phyloP scores from a whole-genome alignment of 345 rosid genomes.

The Draba incana region DNA sequence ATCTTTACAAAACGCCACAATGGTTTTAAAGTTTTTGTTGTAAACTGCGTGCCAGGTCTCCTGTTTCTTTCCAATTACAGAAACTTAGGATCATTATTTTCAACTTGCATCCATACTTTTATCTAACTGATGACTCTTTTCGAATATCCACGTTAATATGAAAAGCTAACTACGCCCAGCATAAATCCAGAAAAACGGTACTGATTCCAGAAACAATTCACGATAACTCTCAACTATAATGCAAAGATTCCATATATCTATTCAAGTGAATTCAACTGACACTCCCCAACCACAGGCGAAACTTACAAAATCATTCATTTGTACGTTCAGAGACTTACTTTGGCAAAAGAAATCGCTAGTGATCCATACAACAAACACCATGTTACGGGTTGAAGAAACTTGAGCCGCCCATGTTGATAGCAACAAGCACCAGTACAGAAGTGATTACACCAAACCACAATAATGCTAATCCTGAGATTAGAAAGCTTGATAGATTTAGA shows the following conservation, averaged over 20 bases:
- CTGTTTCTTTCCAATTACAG: conserved; percentile 13
- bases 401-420: conserved; percentile 71
- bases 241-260: conserved; percentile 23
- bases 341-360: conserved; percentile 35
- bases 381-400: conserved; percentile 88
- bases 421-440: conserved; percentile 66
- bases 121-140: too few species aligned
- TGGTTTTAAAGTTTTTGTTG: conserved; percentile 2
- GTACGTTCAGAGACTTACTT: conserved; percentile 45
- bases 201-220: not conserved
- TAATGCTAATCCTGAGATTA: conserved; percentile 67
- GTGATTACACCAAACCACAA: conserved; percentile 78
- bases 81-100: conserved; percentile 10
- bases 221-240: not conserved
- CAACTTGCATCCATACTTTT: not conserved
- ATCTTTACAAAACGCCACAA: conserved; percentile 6
- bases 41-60: conserved; percentile 9
- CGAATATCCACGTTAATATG: not conserved
- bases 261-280: conserved; percentile 11
- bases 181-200: not conserved
- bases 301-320: conserved; percentile 4
- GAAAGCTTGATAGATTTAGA: conserved; percentile 28
- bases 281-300: not conserved
- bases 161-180: conserved; percentile 15
- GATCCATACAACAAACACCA: conserved; percentile 25